Base-by-base conservation (phyloP, 1,284 basidiomycete genomes). In the Coniferiporia sulphurascens region DNA sequence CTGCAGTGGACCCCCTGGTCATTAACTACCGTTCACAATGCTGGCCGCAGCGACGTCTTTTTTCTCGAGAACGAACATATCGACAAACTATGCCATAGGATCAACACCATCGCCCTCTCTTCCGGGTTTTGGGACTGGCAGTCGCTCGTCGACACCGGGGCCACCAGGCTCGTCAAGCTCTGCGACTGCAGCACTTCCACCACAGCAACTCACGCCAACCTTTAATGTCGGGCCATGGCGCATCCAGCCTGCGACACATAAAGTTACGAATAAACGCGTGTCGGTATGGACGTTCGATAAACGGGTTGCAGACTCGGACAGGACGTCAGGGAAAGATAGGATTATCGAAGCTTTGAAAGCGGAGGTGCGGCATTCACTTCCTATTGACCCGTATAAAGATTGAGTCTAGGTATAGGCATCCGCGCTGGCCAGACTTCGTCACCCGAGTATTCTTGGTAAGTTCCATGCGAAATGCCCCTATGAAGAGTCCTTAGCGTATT, bases 251-350 rank as follows among this genome's bases (percentile, higher is more conserved):
- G 94, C 89, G 1, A 82, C 81, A 15, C 94, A 97, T 74, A 95
- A 93, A 75, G 84, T 88, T 49, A 95, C 91, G 2, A 81, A 80
- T 63, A 96, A 96, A 73, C 86, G 86, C 62, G 93, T 95, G 4
- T 89, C 86, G 45, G 85, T 97, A 21, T 97, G 95, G 95, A 81
- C 82, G 22, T 89, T 91, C 65, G 93, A 97, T 70, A 96, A 95
- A 77, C 80, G 82, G 59, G 77, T 80, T 0, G 72, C 84, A 19
- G 91, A 95, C 60, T 78, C 89, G 72, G 87, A 93, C 62, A 78
- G 84, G 61, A 74, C 88, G 65, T 78, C 75, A 36, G 85, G 83
- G 52, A 86, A 76, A 71, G 93, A 95, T 54, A 82, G 80, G 66
- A 84, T 86, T 1, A 64, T 95, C 34, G 92, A 95, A 64, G 84